Conservation (phyloP, 148 eudicot species). For the Linanthus parryae region DNA sequence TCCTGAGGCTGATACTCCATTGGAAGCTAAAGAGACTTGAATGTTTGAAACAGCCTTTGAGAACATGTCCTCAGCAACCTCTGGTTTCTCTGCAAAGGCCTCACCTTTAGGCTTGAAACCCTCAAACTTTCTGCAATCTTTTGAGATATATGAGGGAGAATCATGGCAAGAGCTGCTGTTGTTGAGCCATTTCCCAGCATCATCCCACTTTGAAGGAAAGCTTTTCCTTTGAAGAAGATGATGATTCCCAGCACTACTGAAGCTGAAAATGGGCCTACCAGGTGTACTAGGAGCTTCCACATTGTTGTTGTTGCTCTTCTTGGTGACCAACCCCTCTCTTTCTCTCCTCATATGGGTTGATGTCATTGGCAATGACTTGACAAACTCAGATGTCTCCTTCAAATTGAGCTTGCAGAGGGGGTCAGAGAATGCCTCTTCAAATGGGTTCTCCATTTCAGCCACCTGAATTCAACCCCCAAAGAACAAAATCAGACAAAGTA, state of each 20-base stretch:
- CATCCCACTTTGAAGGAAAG: constrained; percentile 90
- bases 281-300: constrained; percentile 64
- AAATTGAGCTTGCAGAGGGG: constrained; percentile 68
- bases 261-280: constrained; percentile 72
- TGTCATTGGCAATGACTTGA: constrained; percentile 60
- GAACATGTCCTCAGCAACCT: constrained; percentile 39
- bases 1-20: constrained; percentile 36
- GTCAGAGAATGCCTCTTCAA: constrained; percentile 47
- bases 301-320: constrained; percentile 21
- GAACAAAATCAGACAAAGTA: background rate
- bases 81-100: constrained; percentile 48
- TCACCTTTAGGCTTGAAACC: constrained; percentile 25
- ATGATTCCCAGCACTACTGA: constrained; percentile 28
- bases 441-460: constrained; percentile 41
- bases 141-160: constrained; percentile 50
- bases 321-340: constrained; percentile 18
- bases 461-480: constrained; percentile 13
- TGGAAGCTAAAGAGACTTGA: constrained; percentile 31
- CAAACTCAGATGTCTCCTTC: constrained; percentile 69
- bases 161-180: constrained; percentile 38
- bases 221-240: constrained; percentile 31
- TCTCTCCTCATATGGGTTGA: constrained; percentile 39
- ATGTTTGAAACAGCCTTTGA: constrained; percentile 21
- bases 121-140: constrained; percentile 18
- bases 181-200: constrained; percentile 81